Conservation (phyloP, 2,329 filamentous ascomycete species). For the Xylariaceae sp. region DNA sequence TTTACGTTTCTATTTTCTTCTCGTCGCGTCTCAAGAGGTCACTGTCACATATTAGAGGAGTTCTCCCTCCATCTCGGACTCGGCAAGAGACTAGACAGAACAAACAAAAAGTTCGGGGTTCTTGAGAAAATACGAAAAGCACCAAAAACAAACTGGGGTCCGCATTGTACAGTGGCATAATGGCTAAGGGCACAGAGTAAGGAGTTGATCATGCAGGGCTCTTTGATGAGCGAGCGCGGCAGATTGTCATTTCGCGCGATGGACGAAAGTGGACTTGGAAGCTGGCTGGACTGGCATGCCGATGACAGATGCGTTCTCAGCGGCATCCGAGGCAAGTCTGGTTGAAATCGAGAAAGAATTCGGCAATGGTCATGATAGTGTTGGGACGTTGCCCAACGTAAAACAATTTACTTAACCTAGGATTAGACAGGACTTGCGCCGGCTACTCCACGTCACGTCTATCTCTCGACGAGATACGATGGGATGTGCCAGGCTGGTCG, state of each 20-base stretch:
- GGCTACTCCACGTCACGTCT: too few relatives aligned
- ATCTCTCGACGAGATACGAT: background rate
- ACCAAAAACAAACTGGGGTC: slow-evolving; percentile 4
- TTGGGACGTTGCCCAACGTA: too few relatives aligned
- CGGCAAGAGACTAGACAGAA: slow-evolving; percentile 6
- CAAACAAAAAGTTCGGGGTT: background rate
- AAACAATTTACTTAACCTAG: too few relatives aligned
- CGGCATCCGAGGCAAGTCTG: too few relatives aligned
- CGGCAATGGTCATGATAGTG: too few relatives aligned
- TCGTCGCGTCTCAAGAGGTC: background rate
- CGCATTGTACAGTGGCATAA: slow-evolving; percentile 2
- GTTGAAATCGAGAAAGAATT: too few relatives aligned
- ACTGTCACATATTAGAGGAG: slow-evolving; percentile 3
- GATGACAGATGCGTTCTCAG: too few relatives aligned
- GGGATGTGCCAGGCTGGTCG: background rate
- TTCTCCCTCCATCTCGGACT: slow-evolving; percentile 4
- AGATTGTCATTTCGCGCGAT: slow-evolving; percentile 1
- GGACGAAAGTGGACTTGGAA: background rate
- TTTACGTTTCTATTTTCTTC: background rate
- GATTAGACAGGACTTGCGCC: too few relatives aligned
- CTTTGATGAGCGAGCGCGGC: background rate
- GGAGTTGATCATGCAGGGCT: background rate
- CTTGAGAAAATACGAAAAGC: slow-evolving; percentile 2
- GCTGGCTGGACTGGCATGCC: too few relatives aligned
- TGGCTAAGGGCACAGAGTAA: background rate